Evolutionary conservation across 768 basidiomycete species (phyloP).

Genomic region (Chalciporus chontae): DNA sequence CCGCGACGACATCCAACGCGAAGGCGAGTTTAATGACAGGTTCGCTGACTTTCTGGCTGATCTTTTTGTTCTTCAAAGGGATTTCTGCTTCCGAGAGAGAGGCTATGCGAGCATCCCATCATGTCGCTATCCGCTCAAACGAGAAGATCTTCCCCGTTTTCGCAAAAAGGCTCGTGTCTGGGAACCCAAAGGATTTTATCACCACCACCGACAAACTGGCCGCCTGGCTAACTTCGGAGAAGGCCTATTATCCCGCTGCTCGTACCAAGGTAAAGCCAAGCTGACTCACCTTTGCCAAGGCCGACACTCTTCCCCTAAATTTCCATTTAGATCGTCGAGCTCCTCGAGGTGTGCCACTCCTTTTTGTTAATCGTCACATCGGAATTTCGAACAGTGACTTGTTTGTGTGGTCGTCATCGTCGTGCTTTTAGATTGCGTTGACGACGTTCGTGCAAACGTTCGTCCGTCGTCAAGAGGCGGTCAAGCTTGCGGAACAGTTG

Average conservation of each 20-base stretch:
- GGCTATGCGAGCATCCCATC: constrained; percentile 16
- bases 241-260: constrained; percentile 51
- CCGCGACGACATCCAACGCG: neutral
- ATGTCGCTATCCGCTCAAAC: constrained; percentile 22
- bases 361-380: neutral
- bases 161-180: constrained; percentile 30
- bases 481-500: constrained; percentile 11
- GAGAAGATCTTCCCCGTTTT: constrained; percentile 38
- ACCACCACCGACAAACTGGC: constrained; percentile 36
- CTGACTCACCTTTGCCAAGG: neutral
- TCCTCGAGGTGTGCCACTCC: constrained; percentile 41
- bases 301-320: constrained; percentile 2
- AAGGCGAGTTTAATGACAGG: neutral
- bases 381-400: neutral
- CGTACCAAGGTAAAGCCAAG: constrained; percentile 41
- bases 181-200: constrained; percentile 22
- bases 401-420: neutral
- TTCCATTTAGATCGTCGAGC: constrained; percentile 45
- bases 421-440: constrained; percentile 22
- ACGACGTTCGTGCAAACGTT: constrained; percentile 13
- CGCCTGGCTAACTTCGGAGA: constrained; percentile 43
- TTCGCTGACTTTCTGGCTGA: neutral
- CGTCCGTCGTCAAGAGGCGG: neutral
- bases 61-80: constrained; percentile 2
- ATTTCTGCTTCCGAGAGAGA: constrained; percentile 2